Percentiles rank a stretch among this genome's conserved stretches.
These are phyloP conservation scores for Pseudomassariella vexata DNA, from an alignment of 2,329 filamentous ascomycete species.

Conservation along the genomic window DNA sequence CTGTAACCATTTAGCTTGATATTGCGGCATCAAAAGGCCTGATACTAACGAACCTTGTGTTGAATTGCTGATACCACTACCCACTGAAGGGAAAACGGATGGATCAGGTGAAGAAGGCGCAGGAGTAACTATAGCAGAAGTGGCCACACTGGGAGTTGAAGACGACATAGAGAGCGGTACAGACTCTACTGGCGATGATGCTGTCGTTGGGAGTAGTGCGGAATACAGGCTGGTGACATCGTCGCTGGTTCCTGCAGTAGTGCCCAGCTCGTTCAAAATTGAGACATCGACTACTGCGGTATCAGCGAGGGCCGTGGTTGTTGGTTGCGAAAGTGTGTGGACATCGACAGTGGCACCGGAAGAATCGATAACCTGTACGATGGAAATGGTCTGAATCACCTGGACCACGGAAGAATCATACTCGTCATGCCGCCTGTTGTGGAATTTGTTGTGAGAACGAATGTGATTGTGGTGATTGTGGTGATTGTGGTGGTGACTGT, in stretches of 20 bases:
- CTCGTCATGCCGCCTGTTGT: constrained; percentile 7
- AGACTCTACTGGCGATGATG: constrained; percentile 6
- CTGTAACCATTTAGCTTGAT: not conserved
- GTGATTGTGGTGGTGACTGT: constrained; percentile 26
- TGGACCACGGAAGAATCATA: constrained; percentile 27
- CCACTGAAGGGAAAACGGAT: constrained; percentile 6
- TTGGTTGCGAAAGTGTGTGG: constrained; percentile 33
- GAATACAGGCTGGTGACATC: constrained; percentile 4
- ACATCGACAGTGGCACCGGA: constrained; percentile 37
- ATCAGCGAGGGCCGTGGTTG: constrained; percentile 30
- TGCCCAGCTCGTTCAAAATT: too few species aligned
- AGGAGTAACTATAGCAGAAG: constrained; percentile 9
- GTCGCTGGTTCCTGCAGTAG: constrained; percentile 3
- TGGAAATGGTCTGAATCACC: constrained; percentile 50
- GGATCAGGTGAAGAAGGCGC: constrained; percentile 6
- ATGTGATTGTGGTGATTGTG: constrained; percentile 23
- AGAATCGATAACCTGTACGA: constrained; percentile 47
- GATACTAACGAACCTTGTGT: constrained; percentile 3
- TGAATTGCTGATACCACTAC: constrained; percentile 6
- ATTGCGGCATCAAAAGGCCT: not conserved
- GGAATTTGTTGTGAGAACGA: constrained; percentile 18
- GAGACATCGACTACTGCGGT: not conserved
- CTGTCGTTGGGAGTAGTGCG: constrained; percentile 5
- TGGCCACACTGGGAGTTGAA: constrained; percentile 10
- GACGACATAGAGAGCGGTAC: constrained; percentile 8